These are phyloP conservation scores for Excoecaria cochinchinensis DNA, from an alignment of 345 rosid species.

Conservation along the genomic window DNA sequence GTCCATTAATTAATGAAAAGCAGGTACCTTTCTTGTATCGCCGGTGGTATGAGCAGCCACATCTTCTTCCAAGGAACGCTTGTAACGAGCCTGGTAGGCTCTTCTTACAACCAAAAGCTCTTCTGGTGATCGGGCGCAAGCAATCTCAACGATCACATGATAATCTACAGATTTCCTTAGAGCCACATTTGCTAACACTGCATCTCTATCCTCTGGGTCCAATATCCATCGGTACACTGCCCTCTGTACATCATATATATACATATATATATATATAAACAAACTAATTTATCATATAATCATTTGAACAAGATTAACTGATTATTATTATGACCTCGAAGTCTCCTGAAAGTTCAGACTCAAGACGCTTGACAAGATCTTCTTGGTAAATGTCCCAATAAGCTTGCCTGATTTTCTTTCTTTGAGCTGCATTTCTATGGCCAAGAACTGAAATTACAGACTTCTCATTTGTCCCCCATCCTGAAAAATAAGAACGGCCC, in stretches of 20 bases:
- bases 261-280: background rate
- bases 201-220: constrained; percentile 37
- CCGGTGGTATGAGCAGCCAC: constrained; percentile 58
- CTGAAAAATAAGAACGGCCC: constrained; percentile 11
- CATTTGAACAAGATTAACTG: background rate
- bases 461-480: constrained; percentile 61
- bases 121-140: constrained; percentile 50
- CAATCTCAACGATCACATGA: constrained; percentile 52
- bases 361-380: constrained; percentile 58
- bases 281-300: too few species aligned
- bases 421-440: constrained; percentile 54
- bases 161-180: constrained; percentile 27
- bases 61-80: constrained; percentile 69
- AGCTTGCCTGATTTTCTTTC: constrained; percentile 51
- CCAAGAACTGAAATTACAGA: constrained; percentile 42
- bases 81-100: constrained; percentile 60
- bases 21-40: constrained; percentile 50
- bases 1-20: too few species aligned
- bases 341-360: constrained; percentile 59
- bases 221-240: constrained; percentile 32
- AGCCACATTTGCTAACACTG: constrained; percentile 32
- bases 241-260: constrained; percentile 5
- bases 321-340: constrained; percentile 28
- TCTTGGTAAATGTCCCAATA: constrained; percentile 43
- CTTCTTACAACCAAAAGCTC: constrained; percentile 59